Evolutionary conservation across 805 yeast genomes (phyloP).

Genomic region (Dipodascus albidus): DNA sequence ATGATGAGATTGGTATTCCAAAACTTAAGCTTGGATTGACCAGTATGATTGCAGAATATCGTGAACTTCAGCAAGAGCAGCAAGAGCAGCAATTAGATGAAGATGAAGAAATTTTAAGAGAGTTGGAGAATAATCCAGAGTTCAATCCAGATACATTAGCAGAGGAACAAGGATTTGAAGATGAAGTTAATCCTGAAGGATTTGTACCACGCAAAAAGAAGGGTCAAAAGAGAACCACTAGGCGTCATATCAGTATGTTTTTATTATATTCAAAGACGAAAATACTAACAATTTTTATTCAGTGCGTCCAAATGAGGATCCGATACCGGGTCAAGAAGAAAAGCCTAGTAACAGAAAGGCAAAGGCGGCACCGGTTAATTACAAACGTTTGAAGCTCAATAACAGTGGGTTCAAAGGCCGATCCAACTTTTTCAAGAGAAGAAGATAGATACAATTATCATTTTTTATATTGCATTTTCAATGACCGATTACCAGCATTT

Average conservation of each 20-base stretch:
- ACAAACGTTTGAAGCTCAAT: slow-evolving; percentile 13
- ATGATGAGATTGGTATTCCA: neutral
- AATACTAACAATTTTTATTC: slow-evolving; percentile 5
- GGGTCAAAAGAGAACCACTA: slow-evolving; percentile 26
- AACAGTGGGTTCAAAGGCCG: slow-evolving; percentile 13
- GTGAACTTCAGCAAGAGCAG: slow-evolving; percentile 13
- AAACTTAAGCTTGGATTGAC: neutral
- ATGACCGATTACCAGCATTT: too few relatives aligned
- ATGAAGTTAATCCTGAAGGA: slow-evolving; percentile 12
- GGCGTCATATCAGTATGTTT: slow-evolving; percentile 18
- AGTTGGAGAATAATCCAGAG: slow-evolving; percentile 13
- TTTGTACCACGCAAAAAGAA: slow-evolving; percentile 25
- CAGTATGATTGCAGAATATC: neutral
- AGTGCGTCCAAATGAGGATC: neutral
- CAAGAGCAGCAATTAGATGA: slow-evolving; percentile 10
- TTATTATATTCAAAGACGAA: slow-evolving; percentile 6
- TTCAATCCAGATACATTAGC: slow-evolving; percentile 13
- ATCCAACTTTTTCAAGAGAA: neutral
- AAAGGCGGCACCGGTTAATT: slow-evolving; percentile 8
- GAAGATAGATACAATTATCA: neutral
- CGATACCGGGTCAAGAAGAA: slow-evolving; percentile 9
- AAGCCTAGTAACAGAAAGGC: slow-evolving; percentile 16
- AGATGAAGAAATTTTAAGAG: slow-evolving; percentile 8
- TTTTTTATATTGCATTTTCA: too few relatives aligned
- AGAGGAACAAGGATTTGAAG: slow-evolving; percentile 5